Conservation (phyloP, 139 green algal genomes). For the Deuterostichococcus epilithicus region DNA sequence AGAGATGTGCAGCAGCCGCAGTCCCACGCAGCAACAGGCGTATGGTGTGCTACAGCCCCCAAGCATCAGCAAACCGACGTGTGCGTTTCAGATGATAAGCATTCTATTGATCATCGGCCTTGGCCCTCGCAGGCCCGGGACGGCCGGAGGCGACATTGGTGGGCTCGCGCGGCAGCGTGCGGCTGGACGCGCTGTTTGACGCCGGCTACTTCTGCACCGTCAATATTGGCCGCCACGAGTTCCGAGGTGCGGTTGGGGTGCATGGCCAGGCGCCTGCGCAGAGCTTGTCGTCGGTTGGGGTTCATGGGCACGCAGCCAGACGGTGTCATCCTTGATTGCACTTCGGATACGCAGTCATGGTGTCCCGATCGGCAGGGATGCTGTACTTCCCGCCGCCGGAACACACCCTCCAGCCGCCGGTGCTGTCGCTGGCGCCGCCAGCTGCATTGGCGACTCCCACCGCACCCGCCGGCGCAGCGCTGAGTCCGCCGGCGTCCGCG, state of each 20-base stretch:
- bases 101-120: too few relatives aligned
- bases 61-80: too few relatives aligned
- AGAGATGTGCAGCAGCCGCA: too few relatives aligned
- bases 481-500: not conserved
- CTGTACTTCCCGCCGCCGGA: conserved; percentile 11
- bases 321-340: not conserved
- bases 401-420: not conserved
- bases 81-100: too few relatives aligned
- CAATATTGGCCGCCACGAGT: not conserved
- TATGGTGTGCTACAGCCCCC: too few relatives aligned
- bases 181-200: conserved; percentile 14
- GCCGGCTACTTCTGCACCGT: conserved; percentile 21
- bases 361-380: conserved; percentile 2
- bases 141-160: not conserved
- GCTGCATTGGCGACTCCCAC: not conserved
- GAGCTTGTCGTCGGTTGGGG: too few relatives aligned
- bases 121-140: not conserved
- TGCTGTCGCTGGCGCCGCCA: not conserved
- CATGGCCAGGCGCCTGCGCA: too few relatives aligned
- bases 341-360: too few relatives aligned
- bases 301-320: not conserved
- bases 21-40: too few relatives aligned
- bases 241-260: conserved; percentile 1
- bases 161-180: not conserved
- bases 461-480: not conserved